Base-by-base conservation (phyloP, 1,284 basidiomycete genomes). In the Ceratobasidium sp. region DNA sequence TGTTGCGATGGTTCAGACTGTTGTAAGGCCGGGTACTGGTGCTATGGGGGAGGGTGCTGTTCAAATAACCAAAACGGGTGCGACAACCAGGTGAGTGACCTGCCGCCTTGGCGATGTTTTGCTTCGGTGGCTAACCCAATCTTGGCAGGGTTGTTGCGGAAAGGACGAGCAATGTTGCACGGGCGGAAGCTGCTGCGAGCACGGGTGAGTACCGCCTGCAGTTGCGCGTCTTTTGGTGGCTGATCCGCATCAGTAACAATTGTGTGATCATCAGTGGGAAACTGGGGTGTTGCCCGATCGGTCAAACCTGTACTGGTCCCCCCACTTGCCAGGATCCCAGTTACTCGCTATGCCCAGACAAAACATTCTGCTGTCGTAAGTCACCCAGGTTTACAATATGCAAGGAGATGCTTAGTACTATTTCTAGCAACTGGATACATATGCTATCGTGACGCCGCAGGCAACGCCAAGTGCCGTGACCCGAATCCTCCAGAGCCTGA, bases 281-380 rank as follows among this genome's bases (percentile, higher is more conserved):
- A 22, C 13, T 59, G 22, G 66, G 66, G 22, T 71, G 66, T 24
- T 71, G 66, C 27, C 66, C 66, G 19, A 48, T 58, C 6, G 66
- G 66, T 29, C 39, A 71, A 34, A 71, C 37, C 13, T 71, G 66
- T 22, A 48, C 37, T 9, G 5, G 22, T 13, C 39, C 66, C 27
- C 66, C 66, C 13, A 37, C 41, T 4, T 71, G 66, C 43, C 16
- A 31, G 16, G 41, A 39, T 11, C 19, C 54, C 2, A 54, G 39
- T 1, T 71, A 59, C 11, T 41, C 24, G 27, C 41, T 14, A 14
- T 71, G 66, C 58, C 9, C n/a, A 19, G 66, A 19, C 9, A 5
- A 58, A 14, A 34, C 31, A 4, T 71, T 71, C 24, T 71, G 66
- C n/a, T 71, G 66, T 13, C 66, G 66, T 71, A 59, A 1, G 66